Base-by-base conservation (phyloP, 2,329 filamentous ascomycete species). In the Aureobasidium sp. region DNA sequence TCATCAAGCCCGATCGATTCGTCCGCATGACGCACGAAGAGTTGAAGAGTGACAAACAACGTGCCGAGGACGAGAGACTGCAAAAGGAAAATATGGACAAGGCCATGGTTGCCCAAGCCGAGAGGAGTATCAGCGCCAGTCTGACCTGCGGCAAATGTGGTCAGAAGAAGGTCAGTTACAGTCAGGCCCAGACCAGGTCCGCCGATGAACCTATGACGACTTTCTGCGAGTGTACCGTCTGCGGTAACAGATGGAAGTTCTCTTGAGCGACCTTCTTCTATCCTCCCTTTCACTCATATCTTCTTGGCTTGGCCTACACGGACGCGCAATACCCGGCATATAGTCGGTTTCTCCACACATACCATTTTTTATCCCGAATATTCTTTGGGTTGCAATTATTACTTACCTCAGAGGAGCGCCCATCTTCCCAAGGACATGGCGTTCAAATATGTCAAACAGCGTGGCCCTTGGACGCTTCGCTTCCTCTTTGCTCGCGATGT, bases 21-120 rank as follows among this genome's bases (percentile, higher is more conserved):
- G 92, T 96, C 63, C 79, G 80, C 70, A 96, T 99, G 94, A 84
- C 86, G 9, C 87, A 90, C 69, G 89, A 96, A 61, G 93, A 97
- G 74, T 84, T 99, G 73, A 95, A 95, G 79, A 94, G 89, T 52
- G 87, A 87, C 55, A 87, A 94, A 75, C 88, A 90, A 76, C 85
- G 87, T 65, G 85, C 85, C 69, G 84, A 87, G 71, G 92, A 97
- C 68, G 79, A 84, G 68, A 85, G 86, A 74, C 82, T 96, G 56
- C 83, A 92, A 73, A 86, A 89, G 76, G 91, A 97, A 77, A 99
- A 99, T 76, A 92, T 97, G 89, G 92, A 92, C 79, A 91, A 93
- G 76, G 91, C 94, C 1, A 95, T 97, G 86, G 92, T 96, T 12
- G 90, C 93, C 63, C 89, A 92, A 81, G 89, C 86, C 20, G 88